These are phyloP conservation scores for Fusarium graminum DNA, from an alignment of 2,329 filamentous ascomycete genomes.

Conservation along the genomic window DNA sequence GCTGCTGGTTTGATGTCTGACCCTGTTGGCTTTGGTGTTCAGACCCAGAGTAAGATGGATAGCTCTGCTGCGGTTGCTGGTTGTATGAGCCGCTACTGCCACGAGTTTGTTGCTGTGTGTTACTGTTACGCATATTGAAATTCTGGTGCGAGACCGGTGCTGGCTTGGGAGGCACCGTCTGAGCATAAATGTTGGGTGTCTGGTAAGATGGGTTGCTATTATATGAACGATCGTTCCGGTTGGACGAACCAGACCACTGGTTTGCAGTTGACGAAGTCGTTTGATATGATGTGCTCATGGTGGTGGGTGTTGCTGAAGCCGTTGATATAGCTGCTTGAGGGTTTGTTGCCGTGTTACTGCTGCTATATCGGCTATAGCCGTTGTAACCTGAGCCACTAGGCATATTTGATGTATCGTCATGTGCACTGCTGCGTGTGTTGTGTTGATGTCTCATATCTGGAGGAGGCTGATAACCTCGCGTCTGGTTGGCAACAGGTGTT, in stretches of 20 bases:
- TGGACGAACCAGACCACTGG: slow-evolving; percentile 45
- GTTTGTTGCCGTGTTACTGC: slow-evolving; percentile 9
- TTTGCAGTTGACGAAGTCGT: slow-evolving; percentile 38
- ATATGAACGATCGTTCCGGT: slow-evolving; percentile 32
- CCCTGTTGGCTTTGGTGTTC: slow-evolving; percentile 40
- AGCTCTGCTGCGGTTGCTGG: slow-evolving; percentile 36
- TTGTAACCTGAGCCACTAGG: slow-evolving; percentile 35
- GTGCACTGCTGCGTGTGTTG: slow-evolving; percentile 12
- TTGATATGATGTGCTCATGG: slow-evolving; percentile 40
- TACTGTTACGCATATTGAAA: slow-evolving; percentile 39
- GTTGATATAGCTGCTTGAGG: slow-evolving; percentile 37
- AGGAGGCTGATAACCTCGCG: slow-evolving; percentile 37
- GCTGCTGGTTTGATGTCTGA: slow-evolving; percentile 36
- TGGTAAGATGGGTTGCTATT: slow-evolving; percentile 33
- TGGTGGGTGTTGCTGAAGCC: slow-evolving; percentile 32
- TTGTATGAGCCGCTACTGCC: slow-evolving; percentile 27
- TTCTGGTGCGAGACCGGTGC: slow-evolving; percentile 39
- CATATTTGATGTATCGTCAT: slow-evolving; percentile 28
- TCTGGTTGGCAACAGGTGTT: slow-evolving; percentile 47
- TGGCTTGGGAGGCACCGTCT: slow-evolving; percentile 27
- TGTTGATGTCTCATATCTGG: slow-evolving; percentile 28
- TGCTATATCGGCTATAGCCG: slow-evolving; percentile 39
- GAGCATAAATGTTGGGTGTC: slow-evolving; percentile 30
- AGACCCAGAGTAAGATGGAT: slow-evolving; percentile 34
- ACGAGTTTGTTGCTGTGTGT: slow-evolving; percentile 28